Base-by-base conservation (phyloP, 306 rosid species). In the Trifolium pratense region DNA sequence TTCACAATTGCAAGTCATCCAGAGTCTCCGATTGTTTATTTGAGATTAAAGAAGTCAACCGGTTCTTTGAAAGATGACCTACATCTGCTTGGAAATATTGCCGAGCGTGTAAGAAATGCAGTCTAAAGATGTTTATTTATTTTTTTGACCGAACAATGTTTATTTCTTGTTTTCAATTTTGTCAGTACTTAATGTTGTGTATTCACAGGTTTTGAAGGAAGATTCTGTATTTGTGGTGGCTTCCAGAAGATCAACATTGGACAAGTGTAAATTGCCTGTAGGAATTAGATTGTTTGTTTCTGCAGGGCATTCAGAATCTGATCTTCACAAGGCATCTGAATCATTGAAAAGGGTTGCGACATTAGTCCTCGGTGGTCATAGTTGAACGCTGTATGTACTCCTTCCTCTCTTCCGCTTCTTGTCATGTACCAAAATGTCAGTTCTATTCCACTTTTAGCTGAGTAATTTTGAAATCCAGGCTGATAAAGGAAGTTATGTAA, bases 21-120 rank as follows among this genome's bases (percentile, higher is more conserved):
- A 46, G 96, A 91, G 83, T 90, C 97, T 7, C 99, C 99, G 5
- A 86, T 95, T 76, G 86, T 95, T 68, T 91, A 88, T 80, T 90
- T 95, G 82, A 86, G 70, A 78, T 80, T 95, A 82, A 77, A 86
- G 74, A 85, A 88, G 73, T 85, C 97, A 75, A 83, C 88, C 8
- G 93, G 97, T 65, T 91, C 97, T 12, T 0, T 53, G 66, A 85
- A 87, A 69, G 81, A 23, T 61, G 99, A 91, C 73, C 66, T 87
- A n/a, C 76, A 63, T 34, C 88, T 95, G 78, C 93, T 95, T 51
- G 87, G 88, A 71, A 81, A 82, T 53, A 91, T 95, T 72, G 87
- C 91, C 2, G 82, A 86, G 8, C 86, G 80, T 13, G 99, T 95
- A 87, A 88, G 89, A 49, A 70, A 71, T 81, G 32, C 40, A 32